Base-by-base conservation (phyloP, 257 asterid species). In the Fraxinus anomala region DNA sequence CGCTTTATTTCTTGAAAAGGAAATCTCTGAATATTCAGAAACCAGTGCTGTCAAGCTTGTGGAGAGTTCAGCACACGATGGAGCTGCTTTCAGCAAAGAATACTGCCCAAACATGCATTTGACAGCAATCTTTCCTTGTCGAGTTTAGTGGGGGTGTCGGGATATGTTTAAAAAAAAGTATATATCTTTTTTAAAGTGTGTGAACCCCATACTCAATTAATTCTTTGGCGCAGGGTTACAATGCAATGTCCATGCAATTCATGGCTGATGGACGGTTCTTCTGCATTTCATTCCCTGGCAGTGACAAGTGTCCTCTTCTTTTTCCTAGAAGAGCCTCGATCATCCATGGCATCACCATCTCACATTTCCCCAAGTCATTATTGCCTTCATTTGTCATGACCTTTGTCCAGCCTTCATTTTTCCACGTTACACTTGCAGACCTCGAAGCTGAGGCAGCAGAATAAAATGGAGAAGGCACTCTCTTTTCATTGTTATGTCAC, bases 151-250 rank as follows among this genome's bases (percentile, higher is more conserved):
- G 91, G 91, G 89, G 79, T 82, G 79, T 82, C 79, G 66, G 86
- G 88, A 83, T 84, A 80, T 82, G 80, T 85, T 84, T 79, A 72
- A 74, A 75, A 16, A 79, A 80, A 77, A 83, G 34, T 75, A 79
- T 84, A 40, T 74, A 76, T 81, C 72, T 80, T 67, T 85, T 79
- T 78, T 63, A 5, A 76, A 82, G 90, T 82, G 82, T 87, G 80
- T 72, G 83, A 78, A 85, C 87, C 87, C 90, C 87, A 73, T 85
- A 80, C 89, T 89, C 93, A 90, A 88, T 83, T 83, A 80, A 86
- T 92, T 90, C 87, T 92, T 92, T 92, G 92, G 79, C 96, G 92
- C 97, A 92, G 96, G 97, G 83, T 85, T 73, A 75, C 83, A 82
- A 74, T 83, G 89, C 88, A 80, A 85, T 89, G 82, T 82, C 88